These are phyloP conservation scores for Termitomyces sp. DNA, from an alignment of 1,284 basidiomycete species.

Conservation along the genomic window DNA sequence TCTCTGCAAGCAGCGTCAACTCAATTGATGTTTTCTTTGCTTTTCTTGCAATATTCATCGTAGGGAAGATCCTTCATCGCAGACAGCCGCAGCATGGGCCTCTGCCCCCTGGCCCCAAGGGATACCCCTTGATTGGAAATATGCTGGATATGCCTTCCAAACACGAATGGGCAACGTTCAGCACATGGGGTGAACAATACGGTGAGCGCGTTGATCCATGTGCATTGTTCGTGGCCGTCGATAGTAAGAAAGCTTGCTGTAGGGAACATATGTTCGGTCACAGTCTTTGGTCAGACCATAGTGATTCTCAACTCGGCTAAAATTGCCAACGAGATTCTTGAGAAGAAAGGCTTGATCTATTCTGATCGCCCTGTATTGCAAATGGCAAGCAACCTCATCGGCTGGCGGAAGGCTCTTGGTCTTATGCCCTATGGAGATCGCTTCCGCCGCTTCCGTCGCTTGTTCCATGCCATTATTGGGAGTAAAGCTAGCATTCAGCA, in stretches of 20 bases:
- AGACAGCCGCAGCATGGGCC: slow-evolving; percentile 8
- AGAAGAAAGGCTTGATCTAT: background rate
- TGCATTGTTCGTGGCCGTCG: no score
- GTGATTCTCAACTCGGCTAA: background rate
- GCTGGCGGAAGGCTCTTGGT: background rate
- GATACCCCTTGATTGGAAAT: background rate
- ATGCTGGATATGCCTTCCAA: slow-evolving; percentile 42
- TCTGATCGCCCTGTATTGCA: background rate
- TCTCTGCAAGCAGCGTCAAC: background rate
- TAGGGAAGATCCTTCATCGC: background rate
- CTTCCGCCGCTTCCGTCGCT: background rate
- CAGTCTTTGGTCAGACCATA: background rate
- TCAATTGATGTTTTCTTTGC: background rate
- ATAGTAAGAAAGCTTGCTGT: background rate
- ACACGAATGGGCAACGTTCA: background rate
- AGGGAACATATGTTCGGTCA: background rate
- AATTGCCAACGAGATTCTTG: background rate
- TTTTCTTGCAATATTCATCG: background rate
- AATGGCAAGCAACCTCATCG: background rate
- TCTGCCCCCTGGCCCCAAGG: slow-evolving; percentile 36
- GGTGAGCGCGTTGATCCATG: background rate
- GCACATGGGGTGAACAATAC: background rate
- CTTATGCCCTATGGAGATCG: background rate
- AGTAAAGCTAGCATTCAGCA: background rate
- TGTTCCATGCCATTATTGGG: background rate